A percentile compares a stretch with the other conserved stretches of the same genome.
phyloP scores from a whole-genome alignment of 202 grass and related monocot species.

The Panicum hallii region DNA sequence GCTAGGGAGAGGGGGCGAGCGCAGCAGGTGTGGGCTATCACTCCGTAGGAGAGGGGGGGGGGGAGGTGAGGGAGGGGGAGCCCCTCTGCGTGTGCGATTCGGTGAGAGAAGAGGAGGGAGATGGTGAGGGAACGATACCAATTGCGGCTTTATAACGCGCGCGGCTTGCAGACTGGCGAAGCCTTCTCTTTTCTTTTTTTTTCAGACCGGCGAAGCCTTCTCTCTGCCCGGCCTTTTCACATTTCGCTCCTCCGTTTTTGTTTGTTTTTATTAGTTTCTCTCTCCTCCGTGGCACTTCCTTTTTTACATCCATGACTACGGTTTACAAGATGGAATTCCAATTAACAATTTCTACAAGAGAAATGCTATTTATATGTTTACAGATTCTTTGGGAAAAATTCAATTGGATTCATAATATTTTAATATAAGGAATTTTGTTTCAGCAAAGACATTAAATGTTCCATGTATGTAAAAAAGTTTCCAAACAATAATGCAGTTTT shows the following conservation, averaged over 20 bases:
- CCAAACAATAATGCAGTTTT: not conserved
- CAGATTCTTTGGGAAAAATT: not conserved
- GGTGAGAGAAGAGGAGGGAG: not conserved
- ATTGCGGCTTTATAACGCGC: conserved; percentile 52
- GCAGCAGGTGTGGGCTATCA: conserved; percentile 41
- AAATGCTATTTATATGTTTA: not conserved
- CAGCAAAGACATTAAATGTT: not conserved
- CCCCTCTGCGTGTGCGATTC: conserved; percentile 19
- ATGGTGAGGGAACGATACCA: conserved; percentile 19
- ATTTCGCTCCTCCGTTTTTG: conserved; percentile 21
- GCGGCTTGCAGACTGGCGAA: not conserved
- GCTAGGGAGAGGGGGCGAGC: not conserved
- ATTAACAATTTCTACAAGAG: not conserved
- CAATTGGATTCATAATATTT: not conserved
- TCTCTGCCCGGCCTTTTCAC: not conserved
- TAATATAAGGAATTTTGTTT: too few species aligned
- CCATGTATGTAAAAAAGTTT: not conserved
- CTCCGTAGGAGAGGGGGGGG: conserved; percentile 37
- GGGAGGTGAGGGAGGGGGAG: not conserved
- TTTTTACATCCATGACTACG: not conserved
- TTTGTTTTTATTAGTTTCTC: not conserved
- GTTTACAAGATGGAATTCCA: not conserved
- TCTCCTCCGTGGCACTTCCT: not conserved
- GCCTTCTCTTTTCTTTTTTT: too few species aligned
- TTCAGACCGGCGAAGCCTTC: not conserved